Percentiles rank a stretch among this genome's conserved stretches.
These are phyloP conservation scores for Termitomyces sp. DNA, from an alignment of 768 basidiomycete species.

Conservation along the genomic window DNA sequence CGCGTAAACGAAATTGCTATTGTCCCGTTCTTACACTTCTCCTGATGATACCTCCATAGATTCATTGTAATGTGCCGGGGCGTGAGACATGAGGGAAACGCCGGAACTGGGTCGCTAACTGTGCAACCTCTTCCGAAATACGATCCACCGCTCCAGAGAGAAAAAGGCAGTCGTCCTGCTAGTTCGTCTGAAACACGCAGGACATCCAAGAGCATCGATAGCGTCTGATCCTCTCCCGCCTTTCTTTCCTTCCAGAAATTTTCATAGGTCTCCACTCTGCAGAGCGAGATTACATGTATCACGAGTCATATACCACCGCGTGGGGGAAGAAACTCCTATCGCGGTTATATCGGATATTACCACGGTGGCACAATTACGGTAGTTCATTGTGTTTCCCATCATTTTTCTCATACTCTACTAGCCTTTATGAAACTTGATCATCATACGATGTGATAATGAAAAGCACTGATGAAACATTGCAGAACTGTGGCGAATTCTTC, in stretches of 20 bases:
- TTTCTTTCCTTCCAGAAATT: background rate
- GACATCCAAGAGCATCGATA: background rate
- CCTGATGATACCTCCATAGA: background rate
- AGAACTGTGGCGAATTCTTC: background rate
- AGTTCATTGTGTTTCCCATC: background rate
- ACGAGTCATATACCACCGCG: background rate
- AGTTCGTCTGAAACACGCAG: background rate
- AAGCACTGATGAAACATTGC: background rate
- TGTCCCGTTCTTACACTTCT: background rate
- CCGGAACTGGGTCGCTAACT: background rate
- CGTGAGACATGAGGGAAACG: background rate
- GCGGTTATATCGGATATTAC: background rate
- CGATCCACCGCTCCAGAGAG: background rate
- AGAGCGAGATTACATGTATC: background rate
- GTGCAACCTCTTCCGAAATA: background rate
- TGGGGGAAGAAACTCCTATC: background rate
- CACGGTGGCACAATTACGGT: background rate
- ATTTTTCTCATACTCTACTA: background rate
- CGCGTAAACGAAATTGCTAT: background rate
- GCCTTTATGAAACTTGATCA: background rate
- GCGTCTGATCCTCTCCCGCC: background rate
- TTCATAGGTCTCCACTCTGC: background rate
- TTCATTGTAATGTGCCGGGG: background rate
- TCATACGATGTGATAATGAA: background rate
- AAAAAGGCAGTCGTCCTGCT: background rate